Conservation (phyloP, 2,329 filamentous ascomycete genomes). For the Cytospora piceae region DNA sequence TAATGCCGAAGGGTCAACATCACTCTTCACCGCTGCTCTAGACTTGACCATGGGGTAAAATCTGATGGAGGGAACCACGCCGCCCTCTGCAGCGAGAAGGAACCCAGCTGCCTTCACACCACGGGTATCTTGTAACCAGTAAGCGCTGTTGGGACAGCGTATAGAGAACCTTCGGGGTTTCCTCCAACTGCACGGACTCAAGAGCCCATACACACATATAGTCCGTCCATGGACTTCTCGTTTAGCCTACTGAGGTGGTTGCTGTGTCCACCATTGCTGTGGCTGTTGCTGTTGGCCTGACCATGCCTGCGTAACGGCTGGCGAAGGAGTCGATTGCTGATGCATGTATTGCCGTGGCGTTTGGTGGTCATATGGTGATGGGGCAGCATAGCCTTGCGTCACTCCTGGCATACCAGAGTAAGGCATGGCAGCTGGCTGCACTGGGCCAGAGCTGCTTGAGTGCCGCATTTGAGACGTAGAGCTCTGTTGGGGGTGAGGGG, state of each 20-base stretch:
- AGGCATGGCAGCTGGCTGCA: conserved; percentile 60
- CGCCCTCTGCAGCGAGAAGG: background rate
- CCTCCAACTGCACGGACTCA: background rate
- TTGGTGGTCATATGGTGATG: conserved; percentile 64
- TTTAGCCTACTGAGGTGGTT: conserved; percentile 46
- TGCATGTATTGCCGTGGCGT: conserved; percentile 71
- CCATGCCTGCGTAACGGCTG: conserved; percentile 57
- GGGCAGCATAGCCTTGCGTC: conserved; percentile 59
- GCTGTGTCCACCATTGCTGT: conserved; percentile 59
- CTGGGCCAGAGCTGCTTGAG: conserved; percentile 55
- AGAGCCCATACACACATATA: background rate
- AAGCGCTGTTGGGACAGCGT: background rate
- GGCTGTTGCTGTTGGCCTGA: conserved; percentile 65
- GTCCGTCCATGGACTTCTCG: background rate
- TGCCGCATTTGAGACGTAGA: conserved; percentile 65
- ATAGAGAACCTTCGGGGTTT: background rate
- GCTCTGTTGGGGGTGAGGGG: conserved; percentile 59
- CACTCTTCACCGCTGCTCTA: background rate
- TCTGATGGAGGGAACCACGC: background rate
- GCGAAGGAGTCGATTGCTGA: conserved; percentile 56
- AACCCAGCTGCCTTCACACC: background rate
- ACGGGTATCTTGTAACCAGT: background rate
- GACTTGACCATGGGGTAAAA: background rate
- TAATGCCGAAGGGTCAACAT: background rate
- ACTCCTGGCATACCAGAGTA: conserved; percentile 67